A percentile compares a stretch with the other conserved stretches of the same genome.
phyloP scores from a whole-genome alignment of 768 basidiomycete species.

The Hygrocybe coccinea region DNA sequence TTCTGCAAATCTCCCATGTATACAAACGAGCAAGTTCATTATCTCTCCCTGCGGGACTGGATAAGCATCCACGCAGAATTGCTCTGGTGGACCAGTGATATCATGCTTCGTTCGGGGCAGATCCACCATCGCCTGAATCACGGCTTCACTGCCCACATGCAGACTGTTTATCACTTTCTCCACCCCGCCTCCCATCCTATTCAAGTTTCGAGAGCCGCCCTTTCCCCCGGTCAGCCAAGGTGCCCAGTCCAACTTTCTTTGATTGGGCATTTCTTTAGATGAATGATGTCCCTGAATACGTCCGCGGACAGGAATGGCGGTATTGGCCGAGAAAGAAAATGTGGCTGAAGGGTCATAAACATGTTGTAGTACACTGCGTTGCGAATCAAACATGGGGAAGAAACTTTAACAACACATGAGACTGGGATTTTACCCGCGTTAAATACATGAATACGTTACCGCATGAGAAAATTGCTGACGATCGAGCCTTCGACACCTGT shows the following conservation, averaged over 20 bases:
- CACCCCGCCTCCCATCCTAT: constrained; percentile 53
- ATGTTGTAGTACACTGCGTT: constrained; percentile 59
- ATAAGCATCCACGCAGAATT: constrained; percentile 86
- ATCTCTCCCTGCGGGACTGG: constrained; percentile 60
- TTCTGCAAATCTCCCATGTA: constrained; percentile 92
- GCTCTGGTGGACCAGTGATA: constrained; percentile 67
- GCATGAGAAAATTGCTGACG: constrained; percentile 72
- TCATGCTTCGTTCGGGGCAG: constrained; percentile 84
- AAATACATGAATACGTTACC: constrained; percentile 42
- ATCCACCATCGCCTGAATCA: constrained; percentile 51
- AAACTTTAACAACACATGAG: constrained; percentile 46
- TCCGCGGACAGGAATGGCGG: constrained; percentile 72
- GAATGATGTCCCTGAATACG: constrained; percentile 64
- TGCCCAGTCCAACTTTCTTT: constrained; percentile 76
- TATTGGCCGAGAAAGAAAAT: constrained; percentile 86
- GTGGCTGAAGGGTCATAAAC: constrained; percentile 85
- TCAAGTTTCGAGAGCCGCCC: constrained; percentile 74
- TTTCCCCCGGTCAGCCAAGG: constrained; percentile 55
- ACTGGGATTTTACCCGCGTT: constrained; percentile 8
- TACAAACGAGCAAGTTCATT: constrained; percentile 60
- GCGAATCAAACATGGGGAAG: constrained; percentile 78
- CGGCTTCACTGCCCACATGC: constrained; percentile 65
- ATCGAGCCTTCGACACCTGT: constrained; percentile 65
- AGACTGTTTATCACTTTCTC: constrained; percentile 62
- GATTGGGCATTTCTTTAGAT: constrained; percentile 68